These are phyloP conservation scores for Gymnopus androsaceus DNA, from an alignment of 1,284 basidiomycete genomes.

Conservation along the genomic window DNA sequence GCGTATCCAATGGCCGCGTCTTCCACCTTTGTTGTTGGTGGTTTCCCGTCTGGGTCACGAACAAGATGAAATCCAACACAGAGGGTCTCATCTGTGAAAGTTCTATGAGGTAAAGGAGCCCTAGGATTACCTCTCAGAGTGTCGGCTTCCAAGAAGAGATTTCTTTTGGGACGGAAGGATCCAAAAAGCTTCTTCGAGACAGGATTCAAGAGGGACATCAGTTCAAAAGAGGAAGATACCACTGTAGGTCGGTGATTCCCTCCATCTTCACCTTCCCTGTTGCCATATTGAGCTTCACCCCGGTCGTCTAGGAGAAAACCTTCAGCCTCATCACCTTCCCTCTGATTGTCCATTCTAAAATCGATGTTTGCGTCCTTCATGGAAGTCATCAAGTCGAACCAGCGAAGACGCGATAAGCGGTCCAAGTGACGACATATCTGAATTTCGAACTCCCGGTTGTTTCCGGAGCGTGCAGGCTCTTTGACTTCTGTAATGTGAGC, in stretches of 20 bases:
- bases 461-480: slow-evolving; percentile 18
- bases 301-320: no score
- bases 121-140: background rate
- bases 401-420: background rate
- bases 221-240: background rate
- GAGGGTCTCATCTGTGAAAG: background rate
- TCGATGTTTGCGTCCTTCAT: background rate
- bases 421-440: slow-evolving; percentile 27
- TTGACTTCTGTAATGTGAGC: slow-evolving; percentile 25
- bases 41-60: background rate
- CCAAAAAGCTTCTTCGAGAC: background rate
- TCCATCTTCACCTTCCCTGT: background rate
- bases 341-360: background rate
- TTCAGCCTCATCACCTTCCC: background rate
- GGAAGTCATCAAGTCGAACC: background rate
- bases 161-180: background rate
- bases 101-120: background rate
- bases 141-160: background rate
- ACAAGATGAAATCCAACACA: background rate
- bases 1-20: background rate
- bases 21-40: background rate
- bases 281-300: no score
- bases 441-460: slow-evolving; percentile 22
- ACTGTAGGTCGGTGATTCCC: no score
- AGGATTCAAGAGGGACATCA: background rate